Evolutionary conservation across 202 grass and related monocot species (phyloP).

Genomic region (Brachypodium distachyon): DNA sequence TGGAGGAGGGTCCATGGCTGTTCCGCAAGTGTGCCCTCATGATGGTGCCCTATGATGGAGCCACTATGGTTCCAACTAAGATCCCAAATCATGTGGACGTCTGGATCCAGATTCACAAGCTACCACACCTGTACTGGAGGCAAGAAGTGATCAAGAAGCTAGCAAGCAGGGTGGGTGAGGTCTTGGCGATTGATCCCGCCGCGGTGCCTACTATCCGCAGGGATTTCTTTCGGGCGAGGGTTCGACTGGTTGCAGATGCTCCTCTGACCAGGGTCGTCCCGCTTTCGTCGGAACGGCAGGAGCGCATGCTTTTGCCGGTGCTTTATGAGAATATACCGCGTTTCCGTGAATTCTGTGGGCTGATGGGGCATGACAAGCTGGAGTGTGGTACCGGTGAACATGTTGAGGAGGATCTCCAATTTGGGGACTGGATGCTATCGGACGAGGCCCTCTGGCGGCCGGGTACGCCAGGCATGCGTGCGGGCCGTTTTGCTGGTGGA

Average conservation of each 20-base stretch:
- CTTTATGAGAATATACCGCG: background rate
- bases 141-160: background rate
- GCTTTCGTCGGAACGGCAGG: background rate
- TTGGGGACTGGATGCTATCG: background rate
- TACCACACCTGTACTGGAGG: background rate
- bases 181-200: background rate
- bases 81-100: background rate
- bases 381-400: background rate
- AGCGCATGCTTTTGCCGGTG: background rate
- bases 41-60: background rate
- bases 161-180: background rate
- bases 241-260: background rate
- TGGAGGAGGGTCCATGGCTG: background rate
- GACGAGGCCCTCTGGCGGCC: background rate
- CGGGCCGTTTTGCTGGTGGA: no score
- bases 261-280: background rate
- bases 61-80: background rate
- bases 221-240: background rate
- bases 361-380: background rate
- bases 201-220: background rate
- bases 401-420: background rate
- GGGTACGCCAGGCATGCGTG: no score
- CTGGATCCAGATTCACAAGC: background rate
- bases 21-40: background rate
- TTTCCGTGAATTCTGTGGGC: background rate